These are phyloP conservation scores for Trichoderma simmonsii DNA, from an alignment of 2,329 filamentous ascomycete genomes.

Conservation along the genomic window DNA sequence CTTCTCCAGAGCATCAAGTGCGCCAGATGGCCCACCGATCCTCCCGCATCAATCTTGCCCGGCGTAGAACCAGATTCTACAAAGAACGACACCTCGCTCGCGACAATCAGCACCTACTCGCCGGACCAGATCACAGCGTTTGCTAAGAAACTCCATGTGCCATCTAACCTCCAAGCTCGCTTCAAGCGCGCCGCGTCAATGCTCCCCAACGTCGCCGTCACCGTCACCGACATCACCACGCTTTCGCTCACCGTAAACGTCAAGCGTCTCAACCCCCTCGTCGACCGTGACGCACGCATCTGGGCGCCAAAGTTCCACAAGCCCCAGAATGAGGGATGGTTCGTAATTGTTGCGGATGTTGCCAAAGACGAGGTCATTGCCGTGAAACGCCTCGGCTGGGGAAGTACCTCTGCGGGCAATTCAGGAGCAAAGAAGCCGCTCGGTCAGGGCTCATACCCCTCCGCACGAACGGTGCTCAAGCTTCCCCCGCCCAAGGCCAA, in stretches of 20 bases:
- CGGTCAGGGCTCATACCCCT: constrained; percentile 45
- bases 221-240: constrained; percentile 58
- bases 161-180: constrained; percentile 40
- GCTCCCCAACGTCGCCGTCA: constrained; percentile 67
- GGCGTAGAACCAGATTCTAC: constrained; percentile 53
- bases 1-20: constrained; percentile 91
- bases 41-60: constrained; percentile 75
- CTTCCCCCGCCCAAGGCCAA: constrained; percentile 49
- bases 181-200: constrained; percentile 59
- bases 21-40: constrained; percentile 84
- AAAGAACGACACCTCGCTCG: constrained; percentile 42
- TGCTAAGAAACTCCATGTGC: constrained; percentile 50
- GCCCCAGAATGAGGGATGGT: constrained; percentile 90
- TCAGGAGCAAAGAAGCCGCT: constrained; percentile 26
- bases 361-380: constrained; percentile 74
- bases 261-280: constrained; percentile 62
- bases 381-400: constrained; percentile 82
- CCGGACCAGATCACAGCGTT: constrained; percentile 41
- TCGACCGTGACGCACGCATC: constrained; percentile 67
- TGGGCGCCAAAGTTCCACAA: constrained; percentile 91
- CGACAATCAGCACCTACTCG: constrained; percentile 40
- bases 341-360: constrained; percentile 70
- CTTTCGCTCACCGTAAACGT: constrained; percentile 62
- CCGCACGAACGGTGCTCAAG: constrained; percentile 56
- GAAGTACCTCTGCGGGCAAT: background rate